A percentile compares a stretch with the other conserved stretches of the same genome.
phyloP scores from a whole-genome alignment of 2,329 filamentous ascomycete genomes.

The Metarhizium brunneum region DNA sequence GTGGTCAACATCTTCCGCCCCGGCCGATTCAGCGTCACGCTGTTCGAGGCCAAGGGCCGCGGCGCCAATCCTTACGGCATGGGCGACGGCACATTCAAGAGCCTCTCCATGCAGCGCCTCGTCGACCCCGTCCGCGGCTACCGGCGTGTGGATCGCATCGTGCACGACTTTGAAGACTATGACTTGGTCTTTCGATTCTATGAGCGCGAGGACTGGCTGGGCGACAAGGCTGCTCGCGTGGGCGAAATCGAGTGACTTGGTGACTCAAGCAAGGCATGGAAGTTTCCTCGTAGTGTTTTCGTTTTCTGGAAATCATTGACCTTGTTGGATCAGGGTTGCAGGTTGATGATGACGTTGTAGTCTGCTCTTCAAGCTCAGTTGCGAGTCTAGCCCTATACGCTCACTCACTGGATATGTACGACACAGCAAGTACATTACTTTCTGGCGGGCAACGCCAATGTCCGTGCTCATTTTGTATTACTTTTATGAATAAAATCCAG shows the following conservation, averaged over 20 bases:
- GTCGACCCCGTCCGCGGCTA: constrained; percentile 83
- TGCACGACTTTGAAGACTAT: constrained; percentile 96
- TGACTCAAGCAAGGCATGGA: constrained; percentile 14
- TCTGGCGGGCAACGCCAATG: neutral
- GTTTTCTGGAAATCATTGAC: neutral
- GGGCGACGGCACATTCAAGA: constrained; percentile 29
- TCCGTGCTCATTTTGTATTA: neutral
- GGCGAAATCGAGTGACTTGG: constrained; percentile 33
- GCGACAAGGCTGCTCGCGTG: constrained; percentile 41
- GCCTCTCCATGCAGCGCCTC: constrained; percentile 34
- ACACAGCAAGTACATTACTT: neutral
- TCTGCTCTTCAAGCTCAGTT: neutral
- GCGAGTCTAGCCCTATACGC: neutral
- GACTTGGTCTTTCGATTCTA: constrained; percentile 96
- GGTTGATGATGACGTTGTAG: neutral
- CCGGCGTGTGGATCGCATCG: constrained; percentile 81
- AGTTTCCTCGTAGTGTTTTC: neutral
- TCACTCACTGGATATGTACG: constrained; percentile 3
- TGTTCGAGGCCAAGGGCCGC: constrained; percentile 79
- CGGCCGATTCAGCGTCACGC: constrained; percentile 91
- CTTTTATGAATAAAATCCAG: neutral
- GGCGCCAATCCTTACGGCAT: constrained; percentile 31
- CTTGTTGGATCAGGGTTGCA: neutral
- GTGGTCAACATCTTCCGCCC: constrained; percentile 95
- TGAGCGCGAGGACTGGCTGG: constrained; percentile 72